Conservation (phyloP, 73 alveolate species). For the Paramecium pentaurelia region DNA sequence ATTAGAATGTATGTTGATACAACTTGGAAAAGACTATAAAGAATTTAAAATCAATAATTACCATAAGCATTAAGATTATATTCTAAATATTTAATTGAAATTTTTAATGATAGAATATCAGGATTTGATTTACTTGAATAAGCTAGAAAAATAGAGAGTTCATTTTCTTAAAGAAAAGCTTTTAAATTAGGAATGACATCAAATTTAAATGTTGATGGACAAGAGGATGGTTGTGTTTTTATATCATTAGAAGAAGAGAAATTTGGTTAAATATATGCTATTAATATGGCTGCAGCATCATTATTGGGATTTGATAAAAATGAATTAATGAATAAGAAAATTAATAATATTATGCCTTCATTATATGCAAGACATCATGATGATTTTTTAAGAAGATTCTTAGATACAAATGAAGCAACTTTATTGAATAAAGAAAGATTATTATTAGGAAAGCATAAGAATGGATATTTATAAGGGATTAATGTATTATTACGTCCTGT, state of each 20-base stretch:
- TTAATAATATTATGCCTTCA: conserved; percentile 48
- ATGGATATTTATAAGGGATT: conserved; percentile 18
- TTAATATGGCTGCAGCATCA: conserved; percentile 49
- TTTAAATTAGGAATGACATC: conserved; percentile 45
- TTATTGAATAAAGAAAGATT: conserved; percentile 52
- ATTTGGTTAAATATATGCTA: conserved; percentile 40
- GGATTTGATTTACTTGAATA: conserved; percentile 54
- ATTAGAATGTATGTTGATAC: conserved; percentile 48
- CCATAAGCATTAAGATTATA: conserved; percentile 56
- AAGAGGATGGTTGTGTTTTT: conserved; percentile 58
- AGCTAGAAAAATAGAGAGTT: conserved; percentile 49
- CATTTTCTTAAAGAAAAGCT: conserved; percentile 51
- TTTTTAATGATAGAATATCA: conserved; percentile 44
- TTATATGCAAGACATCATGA: conserved; percentile 52
- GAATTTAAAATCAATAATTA: conserved; percentile 35
- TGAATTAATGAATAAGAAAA: conserved; percentile 52
- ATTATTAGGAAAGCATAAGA: conserved; percentile 39
- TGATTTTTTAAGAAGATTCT: conserved; percentile 32
- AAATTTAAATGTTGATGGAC: conserved; percentile 53
- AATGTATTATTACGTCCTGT: conserved; percentile 40
- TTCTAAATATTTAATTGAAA: conserved; percentile 57
- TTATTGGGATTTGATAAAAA: conserved; percentile 50
- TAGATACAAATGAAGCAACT: conserved; percentile 61
- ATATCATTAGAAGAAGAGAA: conserved; percentile 59
- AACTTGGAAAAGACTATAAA: conserved; percentile 51